Evolutionary conservation across 1,284 basidiomycete genomes (phyloP).

Genomic region (Naganishia liquefaciens): DNA sequence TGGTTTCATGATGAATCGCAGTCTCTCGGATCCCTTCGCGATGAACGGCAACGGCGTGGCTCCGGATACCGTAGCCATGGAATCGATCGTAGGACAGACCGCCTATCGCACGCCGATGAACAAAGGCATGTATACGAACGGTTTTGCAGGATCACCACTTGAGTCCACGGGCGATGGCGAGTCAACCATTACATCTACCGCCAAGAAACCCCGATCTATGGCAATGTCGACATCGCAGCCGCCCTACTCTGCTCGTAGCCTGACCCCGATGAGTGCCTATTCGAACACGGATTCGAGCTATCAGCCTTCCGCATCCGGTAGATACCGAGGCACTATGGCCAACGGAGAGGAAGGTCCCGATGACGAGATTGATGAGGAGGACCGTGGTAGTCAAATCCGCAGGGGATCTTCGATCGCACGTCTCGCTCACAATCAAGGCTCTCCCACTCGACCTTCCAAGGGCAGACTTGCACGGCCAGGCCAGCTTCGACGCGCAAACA

Average conservation of each 20-base stretch:
- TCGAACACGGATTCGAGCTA: conserved; percentile 24
- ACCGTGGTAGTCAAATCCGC: not conserved
- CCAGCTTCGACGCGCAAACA: conserved; percentile 23
- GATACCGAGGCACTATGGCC: conserved; percentile 4
- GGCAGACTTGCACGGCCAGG: conserved; percentile 15
- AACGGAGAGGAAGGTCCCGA: conserved; percentile 17
- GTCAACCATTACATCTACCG: conserved; percentile 19
- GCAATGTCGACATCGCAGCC: conserved; percentile 6
- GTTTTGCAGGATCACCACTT: conserved; percentile 14
- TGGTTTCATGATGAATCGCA: conserved; percentile 21
- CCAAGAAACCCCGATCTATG: conserved; percentile 3
- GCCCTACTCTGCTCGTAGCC: conserved; percentile 9
- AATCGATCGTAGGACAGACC: conserved; percentile 21
- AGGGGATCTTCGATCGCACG: conserved; percentile 24
- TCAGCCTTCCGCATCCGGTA: conserved; percentile 6
- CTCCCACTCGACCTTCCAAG: conserved; percentile 17
- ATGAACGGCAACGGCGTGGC: conserved; percentile 8
- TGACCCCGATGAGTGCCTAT: conserved; percentile 24
- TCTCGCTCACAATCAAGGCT: conserved; percentile 16
- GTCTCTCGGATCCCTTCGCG: conserved; percentile 21
- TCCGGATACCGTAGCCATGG: conserved; percentile 22
- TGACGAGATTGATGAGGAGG: conserved; percentile 20
- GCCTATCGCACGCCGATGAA: conserved; percentile 21
- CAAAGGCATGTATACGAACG: conserved; percentile 15
- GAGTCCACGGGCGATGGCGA: conserved; percentile 21